Percentiles rank a stretch among this genome's conserved stretches.
Conservation (phyloP, 441 rosid species). For the Theobroma grandiflorum region DNA sequence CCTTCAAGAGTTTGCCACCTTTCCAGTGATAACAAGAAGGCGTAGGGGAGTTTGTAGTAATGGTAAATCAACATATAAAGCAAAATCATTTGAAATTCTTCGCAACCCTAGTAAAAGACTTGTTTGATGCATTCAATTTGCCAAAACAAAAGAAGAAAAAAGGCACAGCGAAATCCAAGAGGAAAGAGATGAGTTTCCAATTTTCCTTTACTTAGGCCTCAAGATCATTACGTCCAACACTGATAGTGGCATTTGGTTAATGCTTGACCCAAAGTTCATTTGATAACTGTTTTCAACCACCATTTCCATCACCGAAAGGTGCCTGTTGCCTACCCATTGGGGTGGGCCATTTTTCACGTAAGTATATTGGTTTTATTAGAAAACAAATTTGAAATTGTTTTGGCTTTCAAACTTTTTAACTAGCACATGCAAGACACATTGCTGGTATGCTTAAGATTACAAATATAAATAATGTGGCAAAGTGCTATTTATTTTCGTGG, state of each 20-base stretch:
- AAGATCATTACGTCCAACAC: conserved; percentile 11
- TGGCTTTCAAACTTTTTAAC: conserved; percentile 25
- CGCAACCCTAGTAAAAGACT: neutral
- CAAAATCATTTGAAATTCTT: neutral
- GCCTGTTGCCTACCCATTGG: conserved; percentile 42
- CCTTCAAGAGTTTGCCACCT: neutral
- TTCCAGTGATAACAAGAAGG: conserved; percentile 1
- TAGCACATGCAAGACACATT: conserved; percentile 22
- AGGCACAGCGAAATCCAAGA: neutral
- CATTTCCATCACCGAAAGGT: conserved; percentile 40
- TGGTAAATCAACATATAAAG: neutral
- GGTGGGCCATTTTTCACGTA: conserved; percentile 17
- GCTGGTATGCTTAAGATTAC: neutral
- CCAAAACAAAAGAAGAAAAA: neutral
- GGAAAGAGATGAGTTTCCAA: neutral
- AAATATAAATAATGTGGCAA: neutral
- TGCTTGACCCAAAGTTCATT: conserved; percentile 15
- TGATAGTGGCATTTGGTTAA: conserved; percentile 33
- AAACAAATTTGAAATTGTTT: neutral
- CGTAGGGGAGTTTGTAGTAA: neutral
- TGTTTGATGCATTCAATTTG: neutral
- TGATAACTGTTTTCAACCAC: conserved; percentile 57
- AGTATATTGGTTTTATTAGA: neutral
- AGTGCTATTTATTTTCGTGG: conserved; percentile 23
- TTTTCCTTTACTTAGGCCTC: conserved; percentile 34